These are phyloP conservation scores for Begonia peltatifolia DNA, from an alignment of 306 rosid genomes.

Conservation along the genomic window DNA sequence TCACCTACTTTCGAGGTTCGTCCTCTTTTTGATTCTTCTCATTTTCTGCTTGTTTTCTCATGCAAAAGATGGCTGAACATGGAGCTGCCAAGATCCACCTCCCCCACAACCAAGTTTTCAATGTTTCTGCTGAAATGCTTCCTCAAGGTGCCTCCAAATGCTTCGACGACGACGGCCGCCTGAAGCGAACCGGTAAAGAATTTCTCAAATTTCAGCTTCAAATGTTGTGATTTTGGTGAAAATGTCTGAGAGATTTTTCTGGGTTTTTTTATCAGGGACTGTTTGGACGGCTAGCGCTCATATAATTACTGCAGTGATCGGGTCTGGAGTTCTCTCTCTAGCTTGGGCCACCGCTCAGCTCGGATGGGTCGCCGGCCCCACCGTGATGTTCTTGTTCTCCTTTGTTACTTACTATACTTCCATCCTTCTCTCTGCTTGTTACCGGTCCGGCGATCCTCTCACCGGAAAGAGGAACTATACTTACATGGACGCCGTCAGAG, in stretches of 20 bases:
- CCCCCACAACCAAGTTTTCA: slow-evolving; percentile 34
- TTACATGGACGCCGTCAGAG: slow-evolving; percentile 48
- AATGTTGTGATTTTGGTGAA: not conserved
- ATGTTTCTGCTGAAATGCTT: slow-evolving; percentile 25
- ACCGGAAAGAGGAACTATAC: slow-evolving; percentile 61
- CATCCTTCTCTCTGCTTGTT: slow-evolving; percentile 43
- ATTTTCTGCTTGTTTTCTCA: not conserved
- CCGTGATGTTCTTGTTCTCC: slow-evolving; percentile 40
- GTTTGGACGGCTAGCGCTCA: slow-evolving; percentile 62
- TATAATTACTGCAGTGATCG: slow-evolving; percentile 71
- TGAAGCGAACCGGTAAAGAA: slow-evolving; percentile 57
- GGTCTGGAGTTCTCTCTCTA: slow-evolving; percentile 64
- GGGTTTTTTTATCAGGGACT: slow-evolving; percentile 22
- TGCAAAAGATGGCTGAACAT: slow-evolving; percentile 37
- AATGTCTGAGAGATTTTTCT: not conserved
- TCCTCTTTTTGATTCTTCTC: not conserved
- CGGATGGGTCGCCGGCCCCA: slow-evolving; percentile 69
- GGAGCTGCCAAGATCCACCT: slow-evolving; percentile 15
- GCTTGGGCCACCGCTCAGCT: slow-evolving; percentile 80
- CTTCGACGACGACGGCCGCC: slow-evolving; percentile 78
- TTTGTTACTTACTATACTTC: slow-evolving; percentile 49
- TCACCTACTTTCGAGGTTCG: no score
- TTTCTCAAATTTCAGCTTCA: no score
- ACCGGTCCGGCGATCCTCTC: slow-evolving; percentile 34
- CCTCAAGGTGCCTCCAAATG: slow-evolving; percentile 44